Evolutionary conservation across 495 filamentous ascomycete genomes (phyloP).

Genomic region (Penicillium samsonianum): DNA sequence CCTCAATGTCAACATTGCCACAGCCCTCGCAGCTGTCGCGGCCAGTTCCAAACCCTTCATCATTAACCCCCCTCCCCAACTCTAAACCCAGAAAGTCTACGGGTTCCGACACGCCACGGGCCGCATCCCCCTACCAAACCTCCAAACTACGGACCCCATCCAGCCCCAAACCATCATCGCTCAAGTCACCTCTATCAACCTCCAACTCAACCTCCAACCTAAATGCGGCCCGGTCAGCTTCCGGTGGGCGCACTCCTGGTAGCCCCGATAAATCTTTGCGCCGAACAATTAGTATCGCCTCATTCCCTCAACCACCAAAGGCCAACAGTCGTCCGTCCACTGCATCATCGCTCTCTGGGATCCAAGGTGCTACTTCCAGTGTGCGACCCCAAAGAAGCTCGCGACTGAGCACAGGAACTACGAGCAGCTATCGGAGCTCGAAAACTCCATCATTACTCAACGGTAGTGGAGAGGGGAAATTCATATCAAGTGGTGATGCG

Average conservation of each 20-base stretch:
- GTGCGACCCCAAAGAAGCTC: conserved; percentile 39
- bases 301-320: conserved; percentile 88
- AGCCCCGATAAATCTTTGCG: conserved; percentile 68
- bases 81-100: conserved; percentile 70
- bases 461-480: conserved; percentile 73
- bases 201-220: conserved; percentile 43
- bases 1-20: conserved; percentile 61
- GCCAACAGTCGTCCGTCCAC: conserved; percentile 51
- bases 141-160: conserved; percentile 68
- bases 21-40: conserved; percentile 61
- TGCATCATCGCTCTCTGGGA: conserved; percentile 39
- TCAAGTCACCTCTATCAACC: conserved; percentile 50
- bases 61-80: conserved; percentile 69
- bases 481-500: conserved; percentile 57
- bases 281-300: conserved; percentile 85
- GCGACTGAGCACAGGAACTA: conserved; percentile 42
- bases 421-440: conserved; percentile 52
- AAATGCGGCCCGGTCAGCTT: conserved; percentile 43
- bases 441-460: conserved; percentile 74
- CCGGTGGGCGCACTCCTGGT: conserved; percentile 31
- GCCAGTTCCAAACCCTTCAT: conserved; percentile 62
- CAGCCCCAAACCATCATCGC: conserved; percentile 52
- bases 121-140: conserved; percentile 43
- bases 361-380: conserved; percentile 30
- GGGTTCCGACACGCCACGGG: conserved; percentile 47